These are phyloP conservation scores for Marasmius fiardii DNA, from an alignment of 1,284 basidiomycete species.

Conservation along the genomic window DNA sequence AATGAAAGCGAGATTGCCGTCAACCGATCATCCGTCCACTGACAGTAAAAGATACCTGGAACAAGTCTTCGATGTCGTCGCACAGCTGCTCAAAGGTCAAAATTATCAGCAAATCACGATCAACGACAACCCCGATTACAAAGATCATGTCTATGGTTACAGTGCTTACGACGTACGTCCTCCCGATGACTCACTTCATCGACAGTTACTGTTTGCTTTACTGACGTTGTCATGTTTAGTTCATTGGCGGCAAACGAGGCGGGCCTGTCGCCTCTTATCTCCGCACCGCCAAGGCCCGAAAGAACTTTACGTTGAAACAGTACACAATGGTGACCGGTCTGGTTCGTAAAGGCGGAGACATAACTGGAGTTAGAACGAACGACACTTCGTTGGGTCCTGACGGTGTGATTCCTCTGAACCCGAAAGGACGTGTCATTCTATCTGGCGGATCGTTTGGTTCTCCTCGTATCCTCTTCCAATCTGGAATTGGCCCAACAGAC, in stretches of 20 bases:
- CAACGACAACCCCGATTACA: slow-evolving; percentile 51
- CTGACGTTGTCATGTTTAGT: slow-evolving; percentile 28
- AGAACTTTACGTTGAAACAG: slow-evolving; percentile 50
- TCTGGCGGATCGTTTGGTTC: slow-evolving; percentile 56
- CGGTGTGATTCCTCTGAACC: slow-evolving; percentile 52
- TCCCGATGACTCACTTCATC: background rate
- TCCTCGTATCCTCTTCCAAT: slow-evolving; percentile 57
- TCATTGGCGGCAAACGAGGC: slow-evolving; percentile 54
- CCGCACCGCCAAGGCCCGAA: slow-evolving; percentile 48
- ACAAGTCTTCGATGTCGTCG: slow-evolving; percentile 42
- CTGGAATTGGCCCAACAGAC: slow-evolving; percentile 60
- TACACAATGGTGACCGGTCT: slow-evolving; percentile 50
- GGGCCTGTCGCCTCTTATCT: slow-evolving; percentile 61
- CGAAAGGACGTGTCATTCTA: slow-evolving; percentile 59
- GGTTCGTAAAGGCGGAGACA: slow-evolving; percentile 52
- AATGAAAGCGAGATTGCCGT: slow-evolving; percentile 48
- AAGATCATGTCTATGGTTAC: slow-evolving; percentile 61
- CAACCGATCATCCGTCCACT: slow-evolving; percentile 56
- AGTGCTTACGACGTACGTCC: slow-evolving; percentile 47
- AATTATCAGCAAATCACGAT: slow-evolving; percentile 52
- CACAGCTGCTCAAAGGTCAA: slow-evolving; percentile 40
- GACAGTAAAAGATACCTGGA: slow-evolving; percentile 61
- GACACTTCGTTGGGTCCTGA: slow-evolving; percentile 50
- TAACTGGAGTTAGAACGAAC: slow-evolving; percentile 61
- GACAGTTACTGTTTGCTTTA: background rate